These are phyloP conservation scores for Colletotrichum musae DNA, from an alignment of 2,329 filamentous ascomycete species.

Conservation along the genomic window DNA sequence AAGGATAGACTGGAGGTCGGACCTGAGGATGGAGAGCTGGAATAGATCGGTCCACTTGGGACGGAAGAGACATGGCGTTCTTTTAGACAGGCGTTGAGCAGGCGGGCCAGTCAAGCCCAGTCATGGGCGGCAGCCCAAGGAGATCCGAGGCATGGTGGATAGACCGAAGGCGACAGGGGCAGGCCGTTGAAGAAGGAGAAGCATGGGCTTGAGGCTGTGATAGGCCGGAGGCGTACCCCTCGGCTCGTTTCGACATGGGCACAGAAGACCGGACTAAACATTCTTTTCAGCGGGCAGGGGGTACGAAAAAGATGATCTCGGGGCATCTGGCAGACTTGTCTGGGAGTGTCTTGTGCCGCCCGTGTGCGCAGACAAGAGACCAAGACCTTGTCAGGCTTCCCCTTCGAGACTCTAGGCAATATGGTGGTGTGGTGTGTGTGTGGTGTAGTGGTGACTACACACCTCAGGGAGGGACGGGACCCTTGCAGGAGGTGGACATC, in stretches of 20 bases:
- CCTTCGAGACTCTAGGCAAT: no score
- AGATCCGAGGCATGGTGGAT: constrained; percentile 58
- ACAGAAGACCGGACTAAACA: constrained; percentile 42
- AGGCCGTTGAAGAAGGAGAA: constrained; percentile 41
- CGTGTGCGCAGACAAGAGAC: constrained; percentile 16
- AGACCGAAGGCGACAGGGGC: constrained; percentile 49
- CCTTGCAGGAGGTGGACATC: constrained; percentile 39
- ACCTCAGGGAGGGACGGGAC: constrained; percentile 32
- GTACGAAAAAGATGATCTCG: constrained; percentile 28
- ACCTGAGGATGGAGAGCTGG: constrained; percentile 37
- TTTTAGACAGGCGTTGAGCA: constrained; percentile 46
- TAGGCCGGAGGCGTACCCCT: constrained; percentile 46
- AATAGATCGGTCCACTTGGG: constrained; percentile 41
- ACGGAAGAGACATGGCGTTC: constrained; percentile 42
- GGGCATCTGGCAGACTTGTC: constrained; percentile 28
- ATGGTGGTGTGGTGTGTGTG: no score
- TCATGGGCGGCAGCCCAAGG: constrained; percentile 50
- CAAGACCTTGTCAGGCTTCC: constrained; percentile 28
- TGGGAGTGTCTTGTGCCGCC: not conserved
- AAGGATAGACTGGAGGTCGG: constrained; percentile 43
- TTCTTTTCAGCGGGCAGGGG: constrained; percentile 48
- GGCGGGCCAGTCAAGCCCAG: constrained; percentile 52
- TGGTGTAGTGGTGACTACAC: no score
- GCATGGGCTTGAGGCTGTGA: constrained; percentile 44
- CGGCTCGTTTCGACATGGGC: constrained; percentile 43